Evolutionary conservation across 306 rosid genomes (phyloP).

Genomic region (Ziziphus jujuba): DNA sequence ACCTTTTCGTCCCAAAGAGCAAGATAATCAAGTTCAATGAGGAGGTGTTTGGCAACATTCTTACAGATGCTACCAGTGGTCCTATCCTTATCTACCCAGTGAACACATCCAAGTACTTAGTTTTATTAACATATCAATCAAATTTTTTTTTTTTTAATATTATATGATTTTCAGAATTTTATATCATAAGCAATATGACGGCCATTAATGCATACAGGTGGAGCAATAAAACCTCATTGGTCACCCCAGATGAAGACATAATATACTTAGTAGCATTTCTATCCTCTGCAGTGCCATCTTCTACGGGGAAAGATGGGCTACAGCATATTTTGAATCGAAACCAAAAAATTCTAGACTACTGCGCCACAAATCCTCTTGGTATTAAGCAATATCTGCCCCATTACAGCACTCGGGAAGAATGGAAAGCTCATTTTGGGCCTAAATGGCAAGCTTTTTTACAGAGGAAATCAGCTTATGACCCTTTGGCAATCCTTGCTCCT

Average conservation of each 20-base stretch:
- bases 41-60: conserved; percentile 75
- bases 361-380: conserved; percentile 42
- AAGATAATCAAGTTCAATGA: conserved; percentile 58
- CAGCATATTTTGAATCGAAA: conserved; percentile 64
- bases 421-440: conserved; percentile 81
- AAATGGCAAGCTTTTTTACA: conserved; percentile 56
- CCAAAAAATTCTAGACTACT: conserved; percentile 60
- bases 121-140: conserved; percentile 5
- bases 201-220: conserved; percentile 49
- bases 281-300: conserved; percentile 72
- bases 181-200: neutral
- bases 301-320: conserved; percentile 58
- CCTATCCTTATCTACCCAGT: conserved; percentile 91
- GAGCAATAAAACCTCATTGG: conserved; percentile 73
- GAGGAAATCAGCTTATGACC: conserved; percentile 79
- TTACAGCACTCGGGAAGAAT: conserved; percentile 66
- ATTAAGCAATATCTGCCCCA: conserved; percentile 87
- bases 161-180: neutral
- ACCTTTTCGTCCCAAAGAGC: conserved; percentile 72
- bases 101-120: conserved; percentile 72
- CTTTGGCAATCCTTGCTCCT: conserved; percentile 87
- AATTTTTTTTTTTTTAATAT: neutral
- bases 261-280: conserved; percentile 78
- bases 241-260: conserved; percentile 87
- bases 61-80: conserved; percentile 64